phyloP scores from a whole-genome alignment of 2,329 filamentous ascomycete genomes.

The Nemania serpens region DNA sequence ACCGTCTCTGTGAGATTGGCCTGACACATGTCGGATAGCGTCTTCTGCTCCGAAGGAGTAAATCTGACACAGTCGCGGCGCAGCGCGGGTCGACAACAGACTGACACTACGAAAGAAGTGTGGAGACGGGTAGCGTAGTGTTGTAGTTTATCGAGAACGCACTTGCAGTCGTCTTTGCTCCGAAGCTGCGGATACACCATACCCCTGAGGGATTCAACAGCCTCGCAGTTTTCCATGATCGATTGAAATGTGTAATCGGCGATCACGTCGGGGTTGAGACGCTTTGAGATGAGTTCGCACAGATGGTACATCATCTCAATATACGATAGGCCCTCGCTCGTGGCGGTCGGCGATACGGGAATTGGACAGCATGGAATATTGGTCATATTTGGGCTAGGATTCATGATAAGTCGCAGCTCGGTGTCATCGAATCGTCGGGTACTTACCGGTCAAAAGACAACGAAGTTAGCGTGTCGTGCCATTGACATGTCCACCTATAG shows the following conservation, averaged over 20 bases:
- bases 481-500: constrained; percentile 63
- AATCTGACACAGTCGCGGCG: constrained; percentile 58
- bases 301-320: constrained; percentile 69
- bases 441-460: constrained; percentile 66
- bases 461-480: constrained; percentile 69
- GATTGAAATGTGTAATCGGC: constrained; percentile 55
- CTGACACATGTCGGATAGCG: constrained; percentile 63
- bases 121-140: constrained; percentile 68
- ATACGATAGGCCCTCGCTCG: constrained; percentile 59
- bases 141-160: constrained; percentile 65
- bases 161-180: constrained; percentile 66
- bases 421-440: background rate
- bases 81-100: constrained; percentile 66
- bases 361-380: constrained; percentile 62
- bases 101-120: constrained; percentile 67
- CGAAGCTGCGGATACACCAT: constrained; percentile 58
- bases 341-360: constrained; percentile 49
- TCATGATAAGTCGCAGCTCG: constrained; percentile 12
- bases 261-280: constrained; percentile 59
- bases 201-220: constrained; percentile 56
- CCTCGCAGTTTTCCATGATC: constrained; percentile 62
- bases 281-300: constrained; percentile 63
- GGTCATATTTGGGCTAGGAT: constrained; percentile 62
- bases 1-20: constrained; percentile 67
- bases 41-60: constrained; percentile 56